A percentile compares a stretch with the other conserved stretches of the same genome.
Evolutionary conservation across 768 basidiomycete genomes (phyloP).

Genomic region (Porpolomopsis calyptriformis): DNA sequence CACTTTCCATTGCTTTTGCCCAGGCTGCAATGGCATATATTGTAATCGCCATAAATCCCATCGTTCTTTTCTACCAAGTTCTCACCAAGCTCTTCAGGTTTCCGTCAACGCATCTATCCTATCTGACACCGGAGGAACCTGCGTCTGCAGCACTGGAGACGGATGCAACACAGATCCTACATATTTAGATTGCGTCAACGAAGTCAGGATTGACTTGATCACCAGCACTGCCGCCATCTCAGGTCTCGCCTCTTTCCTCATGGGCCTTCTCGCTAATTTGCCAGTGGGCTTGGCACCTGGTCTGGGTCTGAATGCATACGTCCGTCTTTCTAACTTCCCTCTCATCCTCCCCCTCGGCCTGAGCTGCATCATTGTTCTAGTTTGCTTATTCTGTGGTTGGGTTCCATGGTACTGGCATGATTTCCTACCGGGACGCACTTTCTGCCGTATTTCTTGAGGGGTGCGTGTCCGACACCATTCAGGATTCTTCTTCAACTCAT

Average conservation of each 20-base stretch:
- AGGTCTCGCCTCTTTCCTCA: constrained; percentile 64
- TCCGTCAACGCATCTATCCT: constrained; percentile 80
- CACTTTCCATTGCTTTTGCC: constrained; percentile 1
- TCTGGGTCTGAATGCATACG: constrained; percentile 74
- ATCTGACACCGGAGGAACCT: constrained; percentile 68
- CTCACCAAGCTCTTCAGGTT: constrained; percentile 35
- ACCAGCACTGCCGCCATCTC: constrained; percentile 73
- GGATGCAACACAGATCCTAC: constrained; percentile 39
- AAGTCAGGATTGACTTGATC: constrained; percentile 67
- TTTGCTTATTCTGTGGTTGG: constrained; percentile 86
- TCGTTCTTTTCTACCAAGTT: constrained; percentile 1
- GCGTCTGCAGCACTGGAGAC: constrained; percentile 56
- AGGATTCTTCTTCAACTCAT: neutral
- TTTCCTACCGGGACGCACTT: constrained; percentile 70
- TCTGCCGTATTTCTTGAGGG: constrained; percentile 85
- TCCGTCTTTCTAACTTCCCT: constrained; percentile 23
- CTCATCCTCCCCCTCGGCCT: neutral
- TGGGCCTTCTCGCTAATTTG: constrained; percentile 80
- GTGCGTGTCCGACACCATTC: constrained; percentile 26
- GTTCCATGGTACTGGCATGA: constrained; percentile 62
- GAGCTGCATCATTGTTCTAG: constrained; percentile 23
- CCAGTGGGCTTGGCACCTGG: constrained; percentile 86
- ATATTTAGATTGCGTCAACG: constrained; percentile 49
- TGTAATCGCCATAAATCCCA: constrained; percentile 23
- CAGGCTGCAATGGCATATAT: constrained; percentile 82